A percentile compares a stretch with the other conserved stretches of the same genome.
Conservation (phyloP, 441 rosid genomes). For the Theobroma grandiflorum region DNA sequence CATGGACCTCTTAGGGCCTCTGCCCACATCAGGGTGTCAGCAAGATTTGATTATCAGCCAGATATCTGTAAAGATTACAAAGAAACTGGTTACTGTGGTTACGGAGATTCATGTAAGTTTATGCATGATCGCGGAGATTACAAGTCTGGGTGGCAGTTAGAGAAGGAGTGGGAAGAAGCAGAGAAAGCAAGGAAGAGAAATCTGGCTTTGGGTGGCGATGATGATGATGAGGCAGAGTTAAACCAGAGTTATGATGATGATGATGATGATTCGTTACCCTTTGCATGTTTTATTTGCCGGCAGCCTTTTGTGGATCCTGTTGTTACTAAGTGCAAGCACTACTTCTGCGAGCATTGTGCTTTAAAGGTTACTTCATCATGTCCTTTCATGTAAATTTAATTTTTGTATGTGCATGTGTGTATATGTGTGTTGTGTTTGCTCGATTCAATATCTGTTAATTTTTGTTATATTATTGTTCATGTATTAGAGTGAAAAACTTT, state of each 20-base stretch:
- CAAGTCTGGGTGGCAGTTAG: slow-evolving; percentile 91
- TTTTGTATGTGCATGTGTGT: neutral
- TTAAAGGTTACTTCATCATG: slow-evolving; percentile 59
- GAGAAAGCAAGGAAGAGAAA: slow-evolving; percentile 87
- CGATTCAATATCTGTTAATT: neutral
- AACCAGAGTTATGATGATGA: slow-evolving; percentile 47
- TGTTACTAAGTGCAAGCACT: slow-evolving; percentile 88
- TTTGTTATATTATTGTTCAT: neutral
- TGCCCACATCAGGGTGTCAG: slow-evolving; percentile 90
- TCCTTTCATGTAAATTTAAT: neutral
- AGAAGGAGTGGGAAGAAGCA: slow-evolving; percentile 93
- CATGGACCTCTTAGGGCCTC: slow-evolving; percentile 97
- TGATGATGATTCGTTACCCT: slow-evolving; percentile 73
- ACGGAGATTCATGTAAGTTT: slow-evolving; percentile 90
- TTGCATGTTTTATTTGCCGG: slow-evolving; percentile 92
- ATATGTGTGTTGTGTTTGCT: neutral
- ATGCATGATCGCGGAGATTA: slow-evolving; percentile 97
- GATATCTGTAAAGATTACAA: slow-evolving; percentile 96
- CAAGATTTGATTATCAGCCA: slow-evolving; percentile 94
- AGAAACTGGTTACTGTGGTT: slow-evolving; percentile 95
- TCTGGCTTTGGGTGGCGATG: slow-evolving; percentile 68
- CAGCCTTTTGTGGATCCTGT: slow-evolving; percentile 87
- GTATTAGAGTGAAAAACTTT: neutral
- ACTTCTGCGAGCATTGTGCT: slow-evolving; percentile 96
- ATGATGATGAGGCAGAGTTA: slow-evolving; percentile 55